These are phyloP conservation scores for Hanseniaspora clermontiae DNA, from an alignment of 805 yeast genomes.

Conservation along the genomic window DNA sequence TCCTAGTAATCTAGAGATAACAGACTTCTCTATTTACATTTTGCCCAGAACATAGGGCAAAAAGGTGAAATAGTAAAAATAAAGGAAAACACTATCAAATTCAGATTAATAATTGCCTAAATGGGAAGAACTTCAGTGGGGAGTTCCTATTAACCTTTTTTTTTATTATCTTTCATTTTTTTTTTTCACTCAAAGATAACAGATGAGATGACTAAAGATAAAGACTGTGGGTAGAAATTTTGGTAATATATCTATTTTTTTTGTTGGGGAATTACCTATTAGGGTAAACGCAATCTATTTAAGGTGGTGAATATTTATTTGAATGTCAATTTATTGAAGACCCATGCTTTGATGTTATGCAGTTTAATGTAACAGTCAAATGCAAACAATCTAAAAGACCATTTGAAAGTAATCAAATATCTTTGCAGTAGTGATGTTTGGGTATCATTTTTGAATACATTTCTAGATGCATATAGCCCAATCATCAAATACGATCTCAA, in stretches of 20 bases:
- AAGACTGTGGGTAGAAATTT: not conserved
- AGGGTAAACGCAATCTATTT: too few relatives aligned
- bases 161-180: too few relatives aligned
- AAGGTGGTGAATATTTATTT: not conserved
- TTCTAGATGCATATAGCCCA: conserved; percentile 11
- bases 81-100: too few relatives aligned
- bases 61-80: too few relatives aligned
- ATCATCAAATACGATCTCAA: conserved; percentile 5
- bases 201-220: not conserved
- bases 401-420: not conserved
- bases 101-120: too few relatives aligned
- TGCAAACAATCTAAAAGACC: not conserved
- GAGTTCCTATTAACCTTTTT: too few relatives aligned
- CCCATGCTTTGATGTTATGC: not conserved
- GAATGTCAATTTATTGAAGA: not conserved
- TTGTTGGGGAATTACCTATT: not conserved
- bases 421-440: not conserved
- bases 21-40: not conserved
- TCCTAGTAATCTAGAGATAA: not conserved
- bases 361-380: conserved; percentile 1
- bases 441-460: not conserved
- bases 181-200: not conserved
- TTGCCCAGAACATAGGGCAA: too few relatives aligned
- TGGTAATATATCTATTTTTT: not conserved
- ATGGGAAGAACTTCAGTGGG: too few relatives aligned